A percentile compares a stretch with the other conserved stretches of the same genome.
phyloP scores from a whole-genome alignment of 1,284 basidiomycete species.

The Sporisorium scitamineum region DNA sequence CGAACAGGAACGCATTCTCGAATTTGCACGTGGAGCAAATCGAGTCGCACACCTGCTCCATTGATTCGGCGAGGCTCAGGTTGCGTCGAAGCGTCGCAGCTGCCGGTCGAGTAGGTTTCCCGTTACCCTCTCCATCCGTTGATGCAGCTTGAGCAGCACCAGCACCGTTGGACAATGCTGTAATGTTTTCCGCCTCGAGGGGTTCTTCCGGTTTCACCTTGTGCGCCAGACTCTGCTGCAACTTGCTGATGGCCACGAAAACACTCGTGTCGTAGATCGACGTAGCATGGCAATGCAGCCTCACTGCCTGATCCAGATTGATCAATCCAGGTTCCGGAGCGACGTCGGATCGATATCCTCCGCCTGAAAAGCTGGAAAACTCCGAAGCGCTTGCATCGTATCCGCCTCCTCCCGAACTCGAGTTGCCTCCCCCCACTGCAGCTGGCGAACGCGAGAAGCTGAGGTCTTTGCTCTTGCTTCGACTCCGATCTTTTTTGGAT shows the following conservation, averaged over 20 bases:
- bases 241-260: constrained; percentile 85
- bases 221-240: constrained; percentile 73
- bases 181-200: constrained; percentile 73
- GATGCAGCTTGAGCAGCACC: constrained; percentile 3
- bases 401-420: constrained; percentile 39
- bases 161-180: constrained; percentile 1
- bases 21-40: constrained; percentile 80
- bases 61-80: constrained; percentile 44
- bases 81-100: constrained; percentile 22
- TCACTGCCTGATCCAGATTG: constrained; percentile 61
- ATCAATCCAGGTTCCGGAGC: constrained; percentile 46
- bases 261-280: constrained; percentile 89
- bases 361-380: constrained; percentile 50
- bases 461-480: constrained; percentile 45
- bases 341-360: constrained; percentile 36
- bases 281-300: constrained; percentile 80
- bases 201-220: constrained; percentile 80
- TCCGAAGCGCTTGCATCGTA: constrained; percentile 54
- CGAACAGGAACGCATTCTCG: constrained; percentile 92
- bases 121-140: constrained; percentile 5
- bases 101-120: constrained; percentile 28
- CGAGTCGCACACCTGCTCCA: constrained; percentile 55
- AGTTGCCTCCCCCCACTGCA: constrained; percentile 27
- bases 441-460: constrained; percentile 45
- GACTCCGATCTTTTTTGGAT: constrained; percentile 35